Base-by-base conservation (phyloP, 78 protist genomes). In the Speleostelium caveatum region DNA sequence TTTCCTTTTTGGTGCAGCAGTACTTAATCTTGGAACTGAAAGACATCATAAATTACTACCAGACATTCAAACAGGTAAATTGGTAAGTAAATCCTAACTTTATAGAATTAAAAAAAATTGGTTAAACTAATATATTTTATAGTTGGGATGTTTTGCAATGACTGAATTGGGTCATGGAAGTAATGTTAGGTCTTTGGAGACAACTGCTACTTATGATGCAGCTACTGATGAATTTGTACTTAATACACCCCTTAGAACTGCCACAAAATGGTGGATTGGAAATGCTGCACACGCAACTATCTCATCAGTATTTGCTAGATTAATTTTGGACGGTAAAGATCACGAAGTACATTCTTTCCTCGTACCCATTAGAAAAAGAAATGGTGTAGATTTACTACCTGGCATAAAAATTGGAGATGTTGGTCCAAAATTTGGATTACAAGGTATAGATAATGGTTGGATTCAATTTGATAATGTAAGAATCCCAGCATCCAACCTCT, bases 141-240 rank as follows among this genome's bases (percentile, higher is more conserved):
- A n/a, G n/a, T 69, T 83, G 2, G 97, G 97, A 12, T 95, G 97
- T 67, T 88, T 78, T 63, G 86, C 94, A 63, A 76, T 78, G 94
- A 94, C 96, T 24, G 96, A 94, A 32, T 62, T 94, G 32, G 96
- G 94, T 19, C 96, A 94, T 87, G 96, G 96, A 21, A 39, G 80
- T n/a, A 86, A 86, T 68, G 94, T 94, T 24, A 71, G 97, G 56
- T 91, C 94, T 30, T 79, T 96, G 59, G 95, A 94, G 42, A 96
- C 97, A 0, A 92, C 87, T 14, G 97, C 97, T 17, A 87, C 89
- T 1, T 96, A 96, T 66, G 92, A 86, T 53, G 73, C 72, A 62
- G 87, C 49, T 32, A 58, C 66, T 2, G 45, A 96, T 60, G 94
- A 88, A 53, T 88, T 88, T 75, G 61, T 88, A 14, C 67, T 88